Evolutionary conservation across 257 asterid genomes (phyloP).

Genomic region (Handroanthus guayacan): DNA sequence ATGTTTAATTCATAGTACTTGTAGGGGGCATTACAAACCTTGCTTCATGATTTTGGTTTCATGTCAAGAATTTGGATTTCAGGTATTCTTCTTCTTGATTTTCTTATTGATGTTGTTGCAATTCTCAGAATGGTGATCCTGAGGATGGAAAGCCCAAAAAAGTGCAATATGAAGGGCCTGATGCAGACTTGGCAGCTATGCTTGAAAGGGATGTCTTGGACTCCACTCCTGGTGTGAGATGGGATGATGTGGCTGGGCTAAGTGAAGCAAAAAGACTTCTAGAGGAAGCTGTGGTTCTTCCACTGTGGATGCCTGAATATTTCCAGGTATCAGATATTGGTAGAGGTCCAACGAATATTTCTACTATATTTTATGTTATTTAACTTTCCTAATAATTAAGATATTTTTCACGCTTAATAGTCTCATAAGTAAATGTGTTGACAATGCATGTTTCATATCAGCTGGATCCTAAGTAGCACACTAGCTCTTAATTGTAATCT

Average conservation of each 20-base stretch:
- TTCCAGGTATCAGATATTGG: slow-evolving; percentile 76
- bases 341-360: slow-evolving; percentile 20
- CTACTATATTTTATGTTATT: not conserved
- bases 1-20: slow-evolving; percentile 21
- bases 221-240: slow-evolving; percentile 91
- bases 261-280: slow-evolving; percentile 95
- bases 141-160: slow-evolving; percentile 92
- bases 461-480: not conserved
- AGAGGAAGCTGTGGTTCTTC: slow-evolving; percentile 99
- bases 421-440: not conserved
- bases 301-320: slow-evolving; percentile 99
- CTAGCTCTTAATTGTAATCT: slow-evolving; percentile 12
- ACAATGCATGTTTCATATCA: not conserved
- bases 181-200: slow-evolving; percentile 98
- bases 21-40: slow-evolving; percentile 22
- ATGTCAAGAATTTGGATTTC: slow-evolving; percentile 10
- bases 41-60: slow-evolving; percentile 11
- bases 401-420: slow-evolving; percentile 10
- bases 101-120: slow-evolving; percentile 26
- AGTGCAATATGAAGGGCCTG: slow-evolving; percentile 95
- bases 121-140: slow-evolving; percentile 74
- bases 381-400: slow-evolving; percentile 4
- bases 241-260: slow-evolving; percentile 99
- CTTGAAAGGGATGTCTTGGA: slow-evolving; percentile 98
- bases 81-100: slow-evolving; percentile 14